Base-by-base conservation (phyloP, 805 yeast genomes). In the Yarrowia alimentaria region DNA sequence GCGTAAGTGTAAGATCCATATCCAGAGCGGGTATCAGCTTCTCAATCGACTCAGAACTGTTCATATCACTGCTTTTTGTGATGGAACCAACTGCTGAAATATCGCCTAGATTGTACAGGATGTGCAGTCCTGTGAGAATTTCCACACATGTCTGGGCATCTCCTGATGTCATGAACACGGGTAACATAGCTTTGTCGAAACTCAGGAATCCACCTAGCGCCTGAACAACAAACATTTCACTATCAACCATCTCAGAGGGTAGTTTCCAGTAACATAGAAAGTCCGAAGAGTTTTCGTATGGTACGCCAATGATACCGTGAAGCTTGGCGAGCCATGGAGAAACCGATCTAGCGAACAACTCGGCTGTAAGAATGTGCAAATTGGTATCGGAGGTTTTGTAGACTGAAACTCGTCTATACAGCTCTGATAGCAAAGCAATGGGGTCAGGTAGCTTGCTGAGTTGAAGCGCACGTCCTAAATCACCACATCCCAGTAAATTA, bases 181-280 rank as follows among this genome's bases (percentile, higher is more conserved):
- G 50, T 2, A 43, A 5, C 4, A 19, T n/a, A 9, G 2, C 7
- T 6, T 30, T 22, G 20, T 43, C 37, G 5, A 14, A 4, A 2
- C 5, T 10, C 30, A 43, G 5, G 17, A 43, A 31, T 2, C 50
- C 50, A 7, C 8, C 20, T 10, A 3, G 35, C 3, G 29, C 22
- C 20, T 21, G 28, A 13, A 5, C 16, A 7, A 43, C 33, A 21
- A 43, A 43, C 50, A 43, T 43, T 12, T 43, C 50, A 5, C 22
- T 1, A 21, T 43, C 50, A 2, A 30, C 50, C 50, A 43, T 43
- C 16, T 43, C 22, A 3, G 28, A 20, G 1, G 37, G 37, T 7
- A 20, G 16, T 22, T 31, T 43, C 50, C 50, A 43, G 37, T 30
- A 43, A n/a, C n/a, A n/a, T n/a, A n/a, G n/a, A n/a, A n/a, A n/a